Evolutionary conservation across 805 yeast genomes (phyloP).

Genomic region (Maudiozyma saulgeensis): DNA sequence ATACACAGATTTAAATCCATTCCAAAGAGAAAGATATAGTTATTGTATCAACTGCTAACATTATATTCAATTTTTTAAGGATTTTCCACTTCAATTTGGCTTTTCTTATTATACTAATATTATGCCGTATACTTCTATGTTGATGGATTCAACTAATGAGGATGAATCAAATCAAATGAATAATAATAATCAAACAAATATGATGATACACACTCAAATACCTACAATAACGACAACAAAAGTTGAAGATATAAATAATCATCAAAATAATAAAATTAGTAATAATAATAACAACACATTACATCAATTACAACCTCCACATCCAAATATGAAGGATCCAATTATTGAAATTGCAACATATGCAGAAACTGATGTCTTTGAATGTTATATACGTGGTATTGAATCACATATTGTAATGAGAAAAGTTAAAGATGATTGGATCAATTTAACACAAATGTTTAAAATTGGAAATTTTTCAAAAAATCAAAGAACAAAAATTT

Average conservation of each 20-base stretch:
- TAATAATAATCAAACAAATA: not conserved
- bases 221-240: conserved; percentile 3
- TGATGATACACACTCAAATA: not conserved
- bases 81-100: too few relatives aligned
- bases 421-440: conserved; percentile 86
- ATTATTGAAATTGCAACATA: conserved; percentile 36
- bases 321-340: conserved; percentile 7
- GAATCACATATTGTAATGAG: conserved; percentile 51
- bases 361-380: conserved; percentile 45
- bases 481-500: conserved; percentile 65
- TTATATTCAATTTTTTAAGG: not conserved
- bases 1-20: too few relatives aligned
- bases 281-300: not conserved
- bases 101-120: too few relatives aligned
- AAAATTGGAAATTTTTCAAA: conserved; percentile 72
- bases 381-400: conserved; percentile 51
- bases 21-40: too few relatives aligned
- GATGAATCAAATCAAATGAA: too few relatives aligned
- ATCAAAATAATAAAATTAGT: not conserved
- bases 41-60: not conserved
- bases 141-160: not conserved
- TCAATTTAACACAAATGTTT: conserved; percentile 75
- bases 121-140: conserved; percentile 1
- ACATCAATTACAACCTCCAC: not conserved
- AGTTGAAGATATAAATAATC: not conserved